A percentile compares a stretch with the other conserved stretches of the same genome.
Evolutionary conservation across 1,284 basidiomycete species (phyloP).

Genomic region (Porphyrellus sp.): DNA sequence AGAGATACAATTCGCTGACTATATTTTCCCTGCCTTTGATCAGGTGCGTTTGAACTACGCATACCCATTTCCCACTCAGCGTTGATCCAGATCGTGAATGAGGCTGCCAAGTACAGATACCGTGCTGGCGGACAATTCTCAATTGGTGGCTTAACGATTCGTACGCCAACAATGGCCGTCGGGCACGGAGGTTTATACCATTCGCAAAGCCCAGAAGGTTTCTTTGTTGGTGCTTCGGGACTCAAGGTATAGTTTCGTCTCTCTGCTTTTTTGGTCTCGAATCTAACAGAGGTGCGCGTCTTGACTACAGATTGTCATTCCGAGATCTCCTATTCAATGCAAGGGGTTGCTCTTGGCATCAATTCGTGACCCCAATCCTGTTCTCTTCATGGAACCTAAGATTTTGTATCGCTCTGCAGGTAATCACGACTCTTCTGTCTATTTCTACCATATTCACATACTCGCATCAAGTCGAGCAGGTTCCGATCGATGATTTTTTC

Average conservation of each 20-base stretch:
- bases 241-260: slow-evolving; percentile 64
- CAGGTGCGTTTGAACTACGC: slow-evolving; percentile 49
- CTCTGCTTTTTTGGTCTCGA: neutral
- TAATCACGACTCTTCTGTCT: slow-evolving; percentile 26
- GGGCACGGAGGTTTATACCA: slow-evolving; percentile 94
- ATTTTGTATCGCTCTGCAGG: slow-evolving; percentile 81
- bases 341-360: slow-evolving; percentile 86
- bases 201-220: slow-evolving; percentile 92
- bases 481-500: slow-evolving; percentile 83
- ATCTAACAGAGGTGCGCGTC: neutral
- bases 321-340: slow-evolving; percentile 90
- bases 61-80: neutral
- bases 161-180: slow-evolving; percentile 87
- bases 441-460: slow-evolving; percentile 14
- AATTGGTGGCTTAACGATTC: slow-evolving; percentile 83
- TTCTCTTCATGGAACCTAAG: slow-evolving; percentile 95
- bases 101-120: slow-evolving; percentile 92
- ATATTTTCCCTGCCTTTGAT: slow-evolving; percentile 90
- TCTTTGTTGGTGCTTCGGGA: slow-evolving; percentile 88
- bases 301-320: slow-evolving; percentile 71
- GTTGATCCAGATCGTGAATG: slow-evolving; percentile 77
- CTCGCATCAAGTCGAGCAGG: slow-evolving; percentile 74
- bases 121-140: slow-evolving; percentile 84
- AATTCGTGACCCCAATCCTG: slow-evolving; percentile 89
- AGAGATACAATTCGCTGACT: slow-evolving; percentile 87